phyloP scores from a whole-genome alignment of 2,329 filamentous ascomycete genomes.

The Aspergillus chevalieri region DNA sequence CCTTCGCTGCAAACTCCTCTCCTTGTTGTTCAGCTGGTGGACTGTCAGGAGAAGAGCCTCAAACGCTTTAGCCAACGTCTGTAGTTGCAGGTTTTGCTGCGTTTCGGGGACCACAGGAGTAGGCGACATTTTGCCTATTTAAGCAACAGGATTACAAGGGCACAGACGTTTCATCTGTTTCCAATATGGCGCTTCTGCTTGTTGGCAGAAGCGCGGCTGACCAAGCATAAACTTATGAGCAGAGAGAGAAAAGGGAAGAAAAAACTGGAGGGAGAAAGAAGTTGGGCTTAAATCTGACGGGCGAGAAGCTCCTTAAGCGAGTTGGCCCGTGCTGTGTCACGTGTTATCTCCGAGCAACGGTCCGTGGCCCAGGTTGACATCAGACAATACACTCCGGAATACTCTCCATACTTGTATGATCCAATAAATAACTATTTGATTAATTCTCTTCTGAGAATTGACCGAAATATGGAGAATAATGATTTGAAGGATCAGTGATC shows the following conservation, averaged over 20 bases:
- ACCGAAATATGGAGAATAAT: too few species aligned
- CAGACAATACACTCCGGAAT: not conserved
- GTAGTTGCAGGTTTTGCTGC: slow-evolving; percentile 31
- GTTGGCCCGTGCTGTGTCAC: slow-evolving; percentile 22
- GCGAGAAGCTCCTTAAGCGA: slow-evolving; percentile 23
- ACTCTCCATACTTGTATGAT: too few species aligned
- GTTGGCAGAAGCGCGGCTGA: slow-evolving; percentile 18
- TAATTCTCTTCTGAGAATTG: too few species aligned
- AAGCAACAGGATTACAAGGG: slow-evolving; percentile 17
- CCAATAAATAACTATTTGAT: too few species aligned
- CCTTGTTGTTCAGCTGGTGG: slow-evolving; percentile 33
- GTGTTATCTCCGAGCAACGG: not conserved
- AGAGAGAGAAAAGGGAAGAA: slow-evolving; percentile 11
- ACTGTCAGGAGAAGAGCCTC: slow-evolving; percentile 38
- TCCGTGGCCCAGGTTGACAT: too few species aligned
- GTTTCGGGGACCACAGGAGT: slow-evolving; percentile 21
- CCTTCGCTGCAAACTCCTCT: slow-evolving; percentile 32
- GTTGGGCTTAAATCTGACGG: slow-evolving; percentile 1
- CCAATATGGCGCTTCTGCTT: slow-evolving; percentile 18
- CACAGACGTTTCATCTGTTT: slow-evolving; percentile 16
- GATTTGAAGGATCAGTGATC: too few species aligned
- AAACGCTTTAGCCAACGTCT: slow-evolving; percentile 34
- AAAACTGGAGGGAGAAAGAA: slow-evolving; percentile 6
- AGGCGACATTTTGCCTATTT: slow-evolving; percentile 26
- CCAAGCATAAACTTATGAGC: slow-evolving; percentile 6